phyloP scores from a whole-genome alignment of 768 basidiomycete genomes.

The Pisolithus microcarpus region DNA sequence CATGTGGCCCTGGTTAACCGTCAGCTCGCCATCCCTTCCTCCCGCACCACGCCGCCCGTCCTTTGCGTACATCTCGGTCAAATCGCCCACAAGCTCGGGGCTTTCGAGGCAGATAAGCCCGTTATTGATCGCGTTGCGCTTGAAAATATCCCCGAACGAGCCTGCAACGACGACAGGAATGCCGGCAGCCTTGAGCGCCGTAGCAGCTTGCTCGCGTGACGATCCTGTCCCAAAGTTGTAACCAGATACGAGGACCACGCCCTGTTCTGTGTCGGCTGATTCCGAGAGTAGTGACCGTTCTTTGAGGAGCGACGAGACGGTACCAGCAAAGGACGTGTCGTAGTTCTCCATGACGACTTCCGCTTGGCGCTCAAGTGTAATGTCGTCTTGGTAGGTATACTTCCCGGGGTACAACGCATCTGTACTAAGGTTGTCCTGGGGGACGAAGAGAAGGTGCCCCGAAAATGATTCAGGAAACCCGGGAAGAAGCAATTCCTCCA shows the following conservation, averaged over 20 bases:
- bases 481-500: slow-evolving; percentile 60
- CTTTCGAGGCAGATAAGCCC: slow-evolving; percentile 92
- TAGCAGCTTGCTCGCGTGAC: slow-evolving; percentile 96
- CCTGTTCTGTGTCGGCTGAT: slow-evolving; percentile 35
- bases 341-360: slow-evolving; percentile 99
- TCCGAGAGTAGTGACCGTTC: slow-evolving; percentile 16
- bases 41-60: slow-evolving; percentile 73
- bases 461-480: slow-evolving; percentile 80
- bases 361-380: slow-evolving; percentile 89
- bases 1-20: slow-evolving; percentile 64
- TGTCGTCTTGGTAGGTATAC: slow-evolving; percentile 99
- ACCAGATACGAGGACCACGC: slow-evolving; percentile 81
- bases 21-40: slow-evolving; percentile 75
- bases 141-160: slow-evolving; percentile 98
- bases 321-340: slow-evolving; percentile 76
- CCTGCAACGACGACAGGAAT: slow-evolving; percentile 90
- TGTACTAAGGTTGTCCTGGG: slow-evolving; percentile 96
- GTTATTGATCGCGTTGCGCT: slow-evolving; percentile 98
- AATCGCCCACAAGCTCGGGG: slow-evolving; percentile 79
- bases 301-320: slow-evolving; percentile 48
- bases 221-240: slow-evolving; percentile 99
- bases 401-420: slow-evolving; percentile 99
- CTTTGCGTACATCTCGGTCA: slow-evolving; percentile 69
- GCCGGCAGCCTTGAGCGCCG: slow-evolving; percentile 91
- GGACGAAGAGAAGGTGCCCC: slow-evolving; percentile 85